Conservation (phyloP, 495 filamentous ascomycete species). For the Hypoxylon cercidicola region DNA sequence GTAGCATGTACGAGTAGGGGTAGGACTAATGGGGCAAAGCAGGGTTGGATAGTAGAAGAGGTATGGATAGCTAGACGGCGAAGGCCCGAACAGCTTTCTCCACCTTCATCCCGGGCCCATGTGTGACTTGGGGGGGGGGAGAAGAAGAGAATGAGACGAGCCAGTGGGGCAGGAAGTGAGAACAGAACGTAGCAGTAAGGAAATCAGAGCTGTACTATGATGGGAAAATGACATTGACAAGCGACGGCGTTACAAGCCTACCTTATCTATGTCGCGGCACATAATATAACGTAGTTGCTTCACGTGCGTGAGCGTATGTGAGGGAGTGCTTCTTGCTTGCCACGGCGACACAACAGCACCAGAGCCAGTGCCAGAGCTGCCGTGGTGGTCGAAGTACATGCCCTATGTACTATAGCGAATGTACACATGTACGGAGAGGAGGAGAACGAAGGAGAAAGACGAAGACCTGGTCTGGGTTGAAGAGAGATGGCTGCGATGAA, state of each 20-base stretch:
- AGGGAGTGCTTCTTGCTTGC: constrained; percentile 23
- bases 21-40: constrained; percentile 44
- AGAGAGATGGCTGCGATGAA: constrained; percentile 35
- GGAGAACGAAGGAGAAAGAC: constrained; percentile 15
- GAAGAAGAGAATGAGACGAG: constrained; percentile 19
- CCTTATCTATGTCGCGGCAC: background rate
- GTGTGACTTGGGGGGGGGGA: constrained; percentile 23
- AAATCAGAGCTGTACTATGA: constrained; percentile 27
- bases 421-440: background rate
- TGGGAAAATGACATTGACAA: constrained; percentile 21
- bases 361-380: constrained; percentile 12
- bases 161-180: constrained; percentile 26
- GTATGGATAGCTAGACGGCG: constrained; percentile 42
- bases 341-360: constrained; percentile 32
- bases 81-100: constrained; percentile 45
- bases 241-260: constrained; percentile 21
- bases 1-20: constrained; percentile 42
- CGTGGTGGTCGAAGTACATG: constrained; percentile 19
- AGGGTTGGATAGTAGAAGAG: no score
- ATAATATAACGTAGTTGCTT: constrained; percentile 11
- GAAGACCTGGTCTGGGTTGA: constrained; percentile 20
- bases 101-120: constrained; percentile 44
- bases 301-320: constrained; percentile 28
- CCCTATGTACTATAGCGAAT: no score
- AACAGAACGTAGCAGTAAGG: constrained; percentile 26